Evolutionary conservation across 805 yeast genomes (phyloP), one percentile per base, ranked within the genome.

Genomic region (Maudiozyma saulgeensis): DNA sequence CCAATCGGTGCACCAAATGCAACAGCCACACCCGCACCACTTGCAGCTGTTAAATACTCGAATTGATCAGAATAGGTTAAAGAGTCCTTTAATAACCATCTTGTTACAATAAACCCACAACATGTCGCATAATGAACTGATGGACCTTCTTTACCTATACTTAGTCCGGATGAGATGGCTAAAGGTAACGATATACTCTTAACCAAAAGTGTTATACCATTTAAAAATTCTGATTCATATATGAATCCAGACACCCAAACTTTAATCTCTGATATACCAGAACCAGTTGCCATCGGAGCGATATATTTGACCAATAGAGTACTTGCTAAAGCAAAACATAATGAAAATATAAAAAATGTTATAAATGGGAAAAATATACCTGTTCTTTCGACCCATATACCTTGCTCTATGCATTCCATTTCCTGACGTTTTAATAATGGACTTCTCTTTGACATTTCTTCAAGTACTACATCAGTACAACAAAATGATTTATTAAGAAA

Each of bases 1-100:
- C 96, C 96, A 71, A 91, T 88, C 0, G 99, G 99, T 12, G 90
- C 80, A 0, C 96, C 98, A 71, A 93, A 93, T 0, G 98, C 99
- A 8, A 93, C 98, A 0, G 98, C 98, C 8, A 93, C 98, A 47
- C 99, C 99, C 1, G 99, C 96, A 3, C 96, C 98, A 9, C 96
- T 78, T 3, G 96, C 84, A 0, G 99, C 96, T 0, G 91, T 81
- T 47, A 93, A 68, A 47, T 63, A 63, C 47, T 65, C 69, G n/a
- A 67, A 58, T 50, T 63, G 66, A 31, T 60, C 57, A 1, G 65
- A 57, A 46, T 60, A 67, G 2, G 66, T 62, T 41, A 64, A 48
- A 2, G 68, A 63, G 51, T 68, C 71, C 41, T 62, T 65, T 37
- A 65, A 50, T 49, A 83, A 73, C 42, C 80, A 62, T 38, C 75